Evolutionary conservation across 2,329 filamentous ascomycete species (phyloP), one percentile per base, ranked within the genome.

Genomic region (Talaromyces amestolkiae): DNA sequence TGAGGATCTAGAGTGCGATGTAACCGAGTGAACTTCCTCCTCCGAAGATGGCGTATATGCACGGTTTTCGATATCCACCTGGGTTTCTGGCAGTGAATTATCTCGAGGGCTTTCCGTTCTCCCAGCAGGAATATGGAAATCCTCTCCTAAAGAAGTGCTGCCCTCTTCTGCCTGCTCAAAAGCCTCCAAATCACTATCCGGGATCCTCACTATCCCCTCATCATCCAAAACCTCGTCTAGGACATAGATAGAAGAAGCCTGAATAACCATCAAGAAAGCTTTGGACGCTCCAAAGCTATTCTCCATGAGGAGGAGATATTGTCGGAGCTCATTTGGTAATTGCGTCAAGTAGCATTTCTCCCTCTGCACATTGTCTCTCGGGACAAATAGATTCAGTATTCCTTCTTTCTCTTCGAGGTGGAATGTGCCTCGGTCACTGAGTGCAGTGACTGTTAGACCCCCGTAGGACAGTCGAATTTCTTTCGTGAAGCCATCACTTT

Each of bases 331-430:
- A 7, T 61, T 61, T 24, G 58, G 58, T 33, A 61, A 61, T 17
- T 61, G 58, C 8, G 58, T 61, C 27, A 61, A 45, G 31, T 49
- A 61, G 58, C 58, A 61, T 49, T 61, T 61, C 27, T 61, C 39
- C 49, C 58, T 33, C 10, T 61, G 39, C 3, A 11, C 27, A 33
- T 22, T 47, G 9, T 61, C 41, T 37, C 58, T 61, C n/a, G 58
- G 58, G 15, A 61, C 58, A 49, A 35, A 61, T 11, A 61, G 58
- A 19, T 33, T 27, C 13, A 61, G 45, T 49, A 17, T 33, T 3
- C 31, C 58, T 3, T 49, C 11, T 15, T 33, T 35, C 7, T 49
- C 58, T 49, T 61, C 41, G 24, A 61, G 41, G 49, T 61, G 58
- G 27, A 61, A 61, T 27, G 45, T 22, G 15, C 58, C 58, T 61